Conservation (phyloP, 306 rosid genomes). For the Cicer bijugum region DNA sequence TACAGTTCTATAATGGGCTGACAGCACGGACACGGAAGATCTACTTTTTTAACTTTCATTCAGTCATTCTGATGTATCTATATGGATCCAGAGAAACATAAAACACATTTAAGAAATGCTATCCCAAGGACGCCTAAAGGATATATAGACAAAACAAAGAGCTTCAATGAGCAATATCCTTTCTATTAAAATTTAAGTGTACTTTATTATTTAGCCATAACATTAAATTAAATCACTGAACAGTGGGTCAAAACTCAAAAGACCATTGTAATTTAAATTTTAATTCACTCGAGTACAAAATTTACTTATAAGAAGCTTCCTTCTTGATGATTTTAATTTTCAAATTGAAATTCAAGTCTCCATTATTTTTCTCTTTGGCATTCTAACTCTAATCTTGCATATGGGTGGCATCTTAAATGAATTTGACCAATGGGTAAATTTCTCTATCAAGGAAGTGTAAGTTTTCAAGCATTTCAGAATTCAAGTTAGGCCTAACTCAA, state of each 20-base stretch:
- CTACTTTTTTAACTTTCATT: background rate
- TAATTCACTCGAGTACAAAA: background rate
- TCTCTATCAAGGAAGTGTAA: background rate
- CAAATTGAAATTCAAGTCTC: conserved; percentile 15
- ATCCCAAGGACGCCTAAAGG: background rate
- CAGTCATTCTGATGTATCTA: background rate
- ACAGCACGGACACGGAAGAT: background rate
- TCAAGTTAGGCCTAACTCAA: background rate
- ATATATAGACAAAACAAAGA: background rate
- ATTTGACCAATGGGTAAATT: background rate
- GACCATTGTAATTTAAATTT: background rate
- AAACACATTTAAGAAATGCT: background rate
- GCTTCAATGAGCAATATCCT: background rate
- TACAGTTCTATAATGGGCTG: background rate
- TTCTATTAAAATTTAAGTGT: background rate
- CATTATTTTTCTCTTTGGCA: conserved; percentile 29
- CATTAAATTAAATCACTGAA: background rate
- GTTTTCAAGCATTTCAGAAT: conserved; percentile 16
- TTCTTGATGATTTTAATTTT: background rate
- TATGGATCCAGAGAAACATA: background rate
- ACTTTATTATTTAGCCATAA: background rate
- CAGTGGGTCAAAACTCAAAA: background rate
- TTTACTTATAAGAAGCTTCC: background rate
- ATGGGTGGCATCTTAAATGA: conserved; percentile 21
- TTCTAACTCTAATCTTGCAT: conserved; percentile 13